phyloP scores from a whole-genome alignment of 441 rosid genomes.

The Erysimum cheiri region DNA sequence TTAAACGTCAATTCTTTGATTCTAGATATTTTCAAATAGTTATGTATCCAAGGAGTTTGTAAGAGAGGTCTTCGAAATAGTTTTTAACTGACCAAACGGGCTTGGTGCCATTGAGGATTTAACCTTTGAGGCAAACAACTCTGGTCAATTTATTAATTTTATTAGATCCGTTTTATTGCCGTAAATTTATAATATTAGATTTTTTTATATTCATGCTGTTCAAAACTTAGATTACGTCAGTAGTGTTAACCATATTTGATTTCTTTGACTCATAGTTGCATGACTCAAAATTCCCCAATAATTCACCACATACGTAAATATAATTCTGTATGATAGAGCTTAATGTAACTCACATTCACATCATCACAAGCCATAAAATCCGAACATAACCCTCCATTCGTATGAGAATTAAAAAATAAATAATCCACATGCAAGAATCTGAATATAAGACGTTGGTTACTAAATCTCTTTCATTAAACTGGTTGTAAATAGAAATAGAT shows the following conservation, averaged over 20 bases:
- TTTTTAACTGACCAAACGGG: neutral
- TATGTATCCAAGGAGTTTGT: slow-evolving; percentile 1
- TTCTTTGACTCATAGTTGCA: neutral
- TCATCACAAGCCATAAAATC: neutral
- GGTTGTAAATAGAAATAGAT: neutral
- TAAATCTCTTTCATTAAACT: slow-evolving; percentile 4
- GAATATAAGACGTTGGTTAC: neutral
- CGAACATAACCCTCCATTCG: neutral
- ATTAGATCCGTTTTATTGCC: too few relatives aligned
- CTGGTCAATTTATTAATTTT: too few relatives aligned
- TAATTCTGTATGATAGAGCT: slow-evolving; percentile 15
- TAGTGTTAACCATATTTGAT: too few relatives aligned
- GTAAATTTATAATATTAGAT: too few relatives aligned
- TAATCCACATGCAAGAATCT: slow-evolving; percentile 1
- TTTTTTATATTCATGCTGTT: neutral
- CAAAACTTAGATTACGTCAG: too few relatives aligned
- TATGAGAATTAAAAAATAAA: neutral
- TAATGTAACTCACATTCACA: slow-evolving; percentile 6
- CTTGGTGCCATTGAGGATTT: too few relatives aligned
- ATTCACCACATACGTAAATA: slow-evolving; percentile 20
- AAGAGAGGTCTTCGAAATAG: slow-evolving; percentile 9
- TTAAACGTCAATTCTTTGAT: neutral
- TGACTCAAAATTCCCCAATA: neutral
- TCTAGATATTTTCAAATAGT: slow-evolving; percentile 14
- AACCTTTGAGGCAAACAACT: too few relatives aligned